phyloP scores from a whole-genome alignment of 2,329 filamentous ascomycete species.

The Ilyonectria robusta region DNA sequence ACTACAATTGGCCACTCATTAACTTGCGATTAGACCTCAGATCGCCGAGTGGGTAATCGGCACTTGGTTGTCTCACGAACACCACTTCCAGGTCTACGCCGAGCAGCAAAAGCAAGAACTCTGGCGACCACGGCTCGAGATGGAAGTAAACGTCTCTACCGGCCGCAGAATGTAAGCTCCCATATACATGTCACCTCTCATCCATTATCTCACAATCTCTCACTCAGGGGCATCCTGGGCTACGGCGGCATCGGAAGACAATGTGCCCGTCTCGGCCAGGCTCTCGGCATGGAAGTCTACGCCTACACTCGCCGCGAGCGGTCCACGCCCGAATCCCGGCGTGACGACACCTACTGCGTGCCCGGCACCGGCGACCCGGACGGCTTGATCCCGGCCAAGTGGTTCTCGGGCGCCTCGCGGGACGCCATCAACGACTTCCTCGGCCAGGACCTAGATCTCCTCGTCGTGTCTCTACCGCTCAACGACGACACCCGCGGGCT shows the following conservation, averaged over 20 bases:
- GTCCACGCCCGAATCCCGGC: constrained; percentile 69
- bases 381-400: constrained; percentile 57
- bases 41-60: constrained; percentile 60
- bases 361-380: constrained; percentile 70
- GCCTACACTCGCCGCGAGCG: constrained; percentile 76
- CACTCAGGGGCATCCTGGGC: constrained; percentile 55
- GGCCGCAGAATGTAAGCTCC: constrained; percentile 52
- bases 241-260: constrained; percentile 63
- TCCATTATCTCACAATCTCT: not conserved
- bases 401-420: constrained; percentile 57
- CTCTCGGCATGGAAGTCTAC: constrained; percentile 76
- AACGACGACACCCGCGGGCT: constrained; percentile 55
- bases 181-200: too few relatives aligned
- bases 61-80: constrained; percentile 52
- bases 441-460: constrained; percentile 58
- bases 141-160: constrained; percentile 50
- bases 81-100: constrained; percentile 50
- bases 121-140: constrained; percentile 45
- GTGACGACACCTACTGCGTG: constrained; percentile 73
- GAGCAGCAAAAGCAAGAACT: constrained; percentile 47
- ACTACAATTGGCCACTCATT: not conserved
- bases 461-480: constrained; percentile 60
- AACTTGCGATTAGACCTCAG: constrained; percentile 47
- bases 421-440: constrained; percentile 59
- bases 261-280: constrained; percentile 63